Evolutionary conservation across 2,329 filamentous ascomycete species (phyloP).

Genomic region (Cordyceps fumosorosea): DNA sequence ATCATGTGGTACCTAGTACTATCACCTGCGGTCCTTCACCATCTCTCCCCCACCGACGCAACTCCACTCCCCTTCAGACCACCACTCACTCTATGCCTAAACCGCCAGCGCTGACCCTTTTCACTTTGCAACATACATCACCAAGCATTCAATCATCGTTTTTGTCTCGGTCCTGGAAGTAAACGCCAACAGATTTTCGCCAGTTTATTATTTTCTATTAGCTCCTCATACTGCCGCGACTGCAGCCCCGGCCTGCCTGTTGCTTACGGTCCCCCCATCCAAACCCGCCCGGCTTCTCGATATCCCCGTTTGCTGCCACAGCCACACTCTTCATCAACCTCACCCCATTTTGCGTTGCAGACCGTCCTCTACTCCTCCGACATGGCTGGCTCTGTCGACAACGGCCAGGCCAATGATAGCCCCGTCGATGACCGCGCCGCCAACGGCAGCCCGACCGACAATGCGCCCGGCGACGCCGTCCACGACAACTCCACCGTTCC

Average conservation of each 20-base stretch:
- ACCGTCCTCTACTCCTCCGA: conserved; percentile 4
- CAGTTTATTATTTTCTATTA: neutral
- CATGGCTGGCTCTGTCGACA: conserved; percentile 34
- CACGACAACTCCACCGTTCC: conserved; percentile 54
- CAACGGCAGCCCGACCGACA: conserved; percentile 26
- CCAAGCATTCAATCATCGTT: neutral
- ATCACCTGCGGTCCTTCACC: neutral
- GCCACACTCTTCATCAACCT: neutral
- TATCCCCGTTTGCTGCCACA: conserved; percentile 5
- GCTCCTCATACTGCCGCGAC: neutral
- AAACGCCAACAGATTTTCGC: neutral
- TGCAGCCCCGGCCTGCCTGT: neutral
- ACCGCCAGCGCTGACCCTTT: neutral
- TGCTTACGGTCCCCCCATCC: neutral
- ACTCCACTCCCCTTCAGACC: conserved; percentile 7
- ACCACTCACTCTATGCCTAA: neutral
- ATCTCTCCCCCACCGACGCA: neutral
- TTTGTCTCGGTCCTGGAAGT: neutral
- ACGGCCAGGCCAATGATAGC: conserved; percentile 25
- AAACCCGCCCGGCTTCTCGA: conserved; percentile 2
- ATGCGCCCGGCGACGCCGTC: conserved; percentile 31
- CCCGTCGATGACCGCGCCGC: conserved; percentile 6
- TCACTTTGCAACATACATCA: neutral
- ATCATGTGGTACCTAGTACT: neutral
- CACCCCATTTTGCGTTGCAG: neutral